Evolutionary conservation across 2,329 filamentous ascomycete genomes (phyloP).

Genomic region (Cladophialophora yegresii): DNA sequence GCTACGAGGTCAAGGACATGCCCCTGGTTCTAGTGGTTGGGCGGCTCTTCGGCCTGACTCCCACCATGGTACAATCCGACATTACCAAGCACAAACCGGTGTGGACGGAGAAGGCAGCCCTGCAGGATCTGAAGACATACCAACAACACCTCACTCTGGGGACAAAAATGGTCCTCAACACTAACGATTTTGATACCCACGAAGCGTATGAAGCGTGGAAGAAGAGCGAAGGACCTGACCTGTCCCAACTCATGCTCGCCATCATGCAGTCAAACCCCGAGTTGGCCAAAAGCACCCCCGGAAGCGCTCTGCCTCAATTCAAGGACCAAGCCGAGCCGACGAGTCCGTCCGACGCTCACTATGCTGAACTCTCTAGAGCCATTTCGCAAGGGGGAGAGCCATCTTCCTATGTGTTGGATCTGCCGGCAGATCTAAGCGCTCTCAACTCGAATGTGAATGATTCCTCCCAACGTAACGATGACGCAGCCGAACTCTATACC

Average conservation of each 20-base stretch:
- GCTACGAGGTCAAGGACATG: slow-evolving; percentile 96
- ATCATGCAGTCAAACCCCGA: slow-evolving; percentile 85
- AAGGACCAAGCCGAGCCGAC: slow-evolving; percentile 47
- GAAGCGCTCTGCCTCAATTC: slow-evolving; percentile 60
- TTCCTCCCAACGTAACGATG: slow-evolving; percentile 43
- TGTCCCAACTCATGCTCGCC: slow-evolving; percentile 91
- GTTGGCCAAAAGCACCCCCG: slow-evolving; percentile 73
- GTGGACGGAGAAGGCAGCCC: slow-evolving; percentile 90
- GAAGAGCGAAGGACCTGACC: slow-evolving; percentile 78
- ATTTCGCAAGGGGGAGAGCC: slow-evolving; percentile 48
- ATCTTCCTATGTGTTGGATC: slow-evolving; percentile 63
- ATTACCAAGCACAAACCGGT: slow-evolving; percentile 76
- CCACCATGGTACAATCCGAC: slow-evolving; percentile 79
- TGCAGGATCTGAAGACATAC: slow-evolving; percentile 90
- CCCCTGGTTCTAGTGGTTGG: slow-evolving; percentile 84
- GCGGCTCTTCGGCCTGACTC: slow-evolving; percentile 77
- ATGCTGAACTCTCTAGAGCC: slow-evolving; percentile 51
- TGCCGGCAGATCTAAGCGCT: slow-evolving; percentile 66
- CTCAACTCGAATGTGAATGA: slow-evolving; percentile 61
- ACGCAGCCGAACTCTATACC: slow-evolving; percentile 66
- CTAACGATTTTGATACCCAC: slow-evolving; percentile 85
- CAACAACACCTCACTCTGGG: slow-evolving; percentile 83
- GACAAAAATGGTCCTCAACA: slow-evolving; percentile 72
- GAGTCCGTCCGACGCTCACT: slow-evolving; percentile 44
- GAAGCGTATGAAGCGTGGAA: slow-evolving; percentile 90